Evolutionary conservation across 768 basidiomycete species (phyloP).

Genomic region (Gelatoporia subvermispora): DNA sequence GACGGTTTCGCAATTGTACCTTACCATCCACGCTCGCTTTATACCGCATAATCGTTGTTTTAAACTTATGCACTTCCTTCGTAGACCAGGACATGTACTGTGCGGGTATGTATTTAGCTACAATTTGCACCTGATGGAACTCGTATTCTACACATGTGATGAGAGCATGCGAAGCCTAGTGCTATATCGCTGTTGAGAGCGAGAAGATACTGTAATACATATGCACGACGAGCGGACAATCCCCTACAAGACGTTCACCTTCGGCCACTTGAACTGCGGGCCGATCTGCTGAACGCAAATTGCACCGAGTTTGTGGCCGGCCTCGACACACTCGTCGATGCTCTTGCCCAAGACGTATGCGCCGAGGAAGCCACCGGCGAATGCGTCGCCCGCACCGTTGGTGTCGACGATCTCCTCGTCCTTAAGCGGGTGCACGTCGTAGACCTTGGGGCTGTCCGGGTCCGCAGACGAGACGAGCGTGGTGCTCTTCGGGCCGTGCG

Average conservation of each 20-base stretch:
- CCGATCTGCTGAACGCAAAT: slow-evolving; percentile 78
- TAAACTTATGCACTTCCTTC: neutral
- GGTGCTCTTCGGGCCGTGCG: slow-evolving; percentile 81
- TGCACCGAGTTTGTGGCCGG: slow-evolving; percentile 80
- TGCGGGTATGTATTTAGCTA: slow-evolving; percentile 10
- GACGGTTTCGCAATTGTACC: too few relatives aligned
- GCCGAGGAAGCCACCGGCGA: slow-evolving; percentile 94
- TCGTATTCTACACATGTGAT: slow-evolving; percentile 18
- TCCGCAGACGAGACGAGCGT: slow-evolving; percentile 62
- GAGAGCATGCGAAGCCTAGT: slow-evolving; percentile 8
- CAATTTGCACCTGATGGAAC: slow-evolving; percentile 18
- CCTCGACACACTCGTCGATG: slow-evolving; percentile 71
- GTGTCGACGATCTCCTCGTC: slow-evolving; percentile 84
- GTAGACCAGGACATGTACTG: neutral
- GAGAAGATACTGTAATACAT: slow-evolving; percentile 10
- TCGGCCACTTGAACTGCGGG: slow-evolving; percentile 54
- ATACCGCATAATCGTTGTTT: neutral
- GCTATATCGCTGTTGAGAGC: slow-evolving; percentile 18
- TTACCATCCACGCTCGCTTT: too few relatives aligned
- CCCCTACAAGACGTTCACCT: slow-evolving; percentile 39
- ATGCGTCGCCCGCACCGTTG: slow-evolving; percentile 97
- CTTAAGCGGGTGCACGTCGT: slow-evolving; percentile 51
- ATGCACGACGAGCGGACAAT: neutral
- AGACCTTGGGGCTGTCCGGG: slow-evolving; percentile 50
- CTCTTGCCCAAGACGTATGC: slow-evolving; percentile 75